These are phyloP conservation scores for Podaxis sp. DNA, from an alignment of 768 basidiomycete genomes.

Conservation along the genomic window DNA sequence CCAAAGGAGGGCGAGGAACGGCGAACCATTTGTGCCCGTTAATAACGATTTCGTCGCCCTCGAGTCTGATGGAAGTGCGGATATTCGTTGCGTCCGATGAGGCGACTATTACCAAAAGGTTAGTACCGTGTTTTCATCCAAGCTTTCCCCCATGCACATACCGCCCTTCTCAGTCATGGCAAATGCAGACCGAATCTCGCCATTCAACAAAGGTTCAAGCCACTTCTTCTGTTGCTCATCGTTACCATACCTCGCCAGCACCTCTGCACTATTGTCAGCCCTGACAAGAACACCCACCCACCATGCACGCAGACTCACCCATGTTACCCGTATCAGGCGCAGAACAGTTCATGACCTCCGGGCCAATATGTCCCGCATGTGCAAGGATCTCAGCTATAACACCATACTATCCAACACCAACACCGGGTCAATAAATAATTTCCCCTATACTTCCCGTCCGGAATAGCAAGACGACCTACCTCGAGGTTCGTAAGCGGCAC, in stretches of 20 bases:
- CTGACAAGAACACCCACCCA: neutral
- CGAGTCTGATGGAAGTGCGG: slow-evolving; percentile 78
- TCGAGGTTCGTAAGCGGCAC: slow-evolving; percentile 93
- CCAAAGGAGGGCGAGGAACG: neutral
- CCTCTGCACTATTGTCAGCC: slow-evolving; percentile 59
- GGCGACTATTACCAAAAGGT: slow-evolving; percentile 52
- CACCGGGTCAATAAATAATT: neutral
- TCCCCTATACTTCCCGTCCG: neutral
- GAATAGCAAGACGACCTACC: slow-evolving; percentile 39
- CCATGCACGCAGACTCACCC: slow-evolving; percentile 51
- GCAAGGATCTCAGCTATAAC: slow-evolving; percentile 98
- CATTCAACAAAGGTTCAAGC: slow-evolving; percentile 84
- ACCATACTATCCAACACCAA: slow-evolving; percentile 63
- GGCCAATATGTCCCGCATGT: slow-evolving; percentile 75
- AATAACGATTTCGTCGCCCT: slow-evolving; percentile 87
- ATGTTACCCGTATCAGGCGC: slow-evolving; percentile 99
- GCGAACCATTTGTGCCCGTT: slow-evolving; percentile 94
- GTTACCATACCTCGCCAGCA: slow-evolving; percentile 92
- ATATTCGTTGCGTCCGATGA: slow-evolving; percentile 97
- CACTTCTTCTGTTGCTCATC: slow-evolving; percentile 89
- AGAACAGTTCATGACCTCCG: slow-evolving; percentile 90
- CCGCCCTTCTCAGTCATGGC: slow-evolving; percentile 96
- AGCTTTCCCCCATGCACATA: slow-evolving; percentile 25
- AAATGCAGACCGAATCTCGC: slow-evolving; percentile 92
- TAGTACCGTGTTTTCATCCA: neutral